phyloP scores from a whole-genome alignment of 1,284 basidiomycete species.

The Volvariella volvacea region DNA sequence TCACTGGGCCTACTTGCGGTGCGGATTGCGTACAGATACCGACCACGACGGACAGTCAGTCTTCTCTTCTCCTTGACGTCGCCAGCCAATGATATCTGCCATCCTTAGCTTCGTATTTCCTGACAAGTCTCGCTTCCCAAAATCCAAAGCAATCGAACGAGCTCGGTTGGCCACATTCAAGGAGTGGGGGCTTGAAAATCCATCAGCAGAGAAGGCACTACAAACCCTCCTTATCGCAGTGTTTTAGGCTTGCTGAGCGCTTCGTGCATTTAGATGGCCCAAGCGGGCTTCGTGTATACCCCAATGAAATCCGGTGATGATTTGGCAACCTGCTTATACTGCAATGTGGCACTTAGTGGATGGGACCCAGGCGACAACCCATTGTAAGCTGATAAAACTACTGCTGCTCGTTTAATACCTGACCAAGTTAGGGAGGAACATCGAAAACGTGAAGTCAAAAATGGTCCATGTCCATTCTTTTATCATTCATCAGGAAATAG shows the following conservation, averaged over 20 bases:
- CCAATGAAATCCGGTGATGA: constrained; percentile 63
- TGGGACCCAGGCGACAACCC: constrained; percentile 83
- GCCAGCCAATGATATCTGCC: background rate
- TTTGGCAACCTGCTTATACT: constrained; percentile 73
- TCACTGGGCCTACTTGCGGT: constrained; percentile 73
- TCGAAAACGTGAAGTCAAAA: constrained; percentile 45
- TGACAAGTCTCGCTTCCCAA: constrained; percentile 56
- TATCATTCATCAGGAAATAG: constrained; percentile 14
- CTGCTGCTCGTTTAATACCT: constrained; percentile 7
- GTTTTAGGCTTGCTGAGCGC: constrained; percentile 1
- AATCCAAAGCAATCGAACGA: constrained; percentile 59
- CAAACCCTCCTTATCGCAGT: constrained; percentile 20
- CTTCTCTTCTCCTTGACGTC: background rate
- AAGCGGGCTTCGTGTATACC: constrained; percentile 75
- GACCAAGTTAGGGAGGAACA: constrained; percentile 52
- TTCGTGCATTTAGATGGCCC: constrained; percentile 55
- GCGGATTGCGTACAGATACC: constrained; percentile 52
- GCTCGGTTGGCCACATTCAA: constrained; percentile 65
- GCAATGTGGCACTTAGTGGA: constrained; percentile 63
- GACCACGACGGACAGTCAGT: constrained; percentile 51
- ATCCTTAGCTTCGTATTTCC: constrained; percentile 43
- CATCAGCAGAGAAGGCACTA: constrained; percentile 62
- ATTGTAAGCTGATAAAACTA: constrained; percentile 38
- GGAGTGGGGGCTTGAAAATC: constrained; percentile 55
- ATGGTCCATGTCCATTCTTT: constrained; percentile 47